Evolutionary conservation across 805 yeast genomes (phyloP).

Genomic region (Yarrowia sp.): DNA sequence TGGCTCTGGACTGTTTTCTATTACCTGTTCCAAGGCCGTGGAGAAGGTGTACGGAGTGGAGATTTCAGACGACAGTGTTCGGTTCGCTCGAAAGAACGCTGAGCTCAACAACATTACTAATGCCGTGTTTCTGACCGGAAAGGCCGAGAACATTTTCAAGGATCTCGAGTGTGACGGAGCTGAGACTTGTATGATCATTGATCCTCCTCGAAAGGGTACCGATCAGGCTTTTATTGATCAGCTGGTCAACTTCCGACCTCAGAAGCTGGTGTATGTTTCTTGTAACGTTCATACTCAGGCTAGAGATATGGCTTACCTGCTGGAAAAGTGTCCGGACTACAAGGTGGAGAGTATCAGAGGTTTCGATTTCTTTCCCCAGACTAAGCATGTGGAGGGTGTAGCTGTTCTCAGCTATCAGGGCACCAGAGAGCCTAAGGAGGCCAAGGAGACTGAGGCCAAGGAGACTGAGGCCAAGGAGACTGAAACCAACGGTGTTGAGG

Average conservation of each 20-base stretch:
- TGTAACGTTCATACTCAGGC: conserved; percentile 99
- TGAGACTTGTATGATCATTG: conserved; percentile 84
- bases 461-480: background rate
- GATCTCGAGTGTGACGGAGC: conserved; percentile 60
- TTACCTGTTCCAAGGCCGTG: conserved; percentile 80
- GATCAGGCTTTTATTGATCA: conserved; percentile 85
- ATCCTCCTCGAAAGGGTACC: conserved; percentile 97
- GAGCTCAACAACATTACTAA: conserved; percentile 68
- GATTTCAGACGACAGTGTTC: conserved; percentile 85
- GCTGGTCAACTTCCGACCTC: conserved; percentile 77
- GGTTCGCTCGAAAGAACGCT: conserved; percentile 83
- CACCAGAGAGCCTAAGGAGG: background rate
- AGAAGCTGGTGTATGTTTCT: conserved; percentile 86
- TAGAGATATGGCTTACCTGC: conserved; percentile 81
- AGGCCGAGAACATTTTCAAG: conserved; percentile 85
- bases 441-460: background rate
- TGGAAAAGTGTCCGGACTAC: conserved; percentile 61
- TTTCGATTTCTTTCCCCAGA: conserved; percentile 94
- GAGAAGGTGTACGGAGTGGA: conserved; percentile 89
- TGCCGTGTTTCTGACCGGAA: conserved; percentile 83
- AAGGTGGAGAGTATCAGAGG: conserved; percentile 82
- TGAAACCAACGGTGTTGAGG: too few relatives aligned
- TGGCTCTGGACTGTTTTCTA: conserved; percentile 91
- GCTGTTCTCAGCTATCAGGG: conserved; percentile 52
- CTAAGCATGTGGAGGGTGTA: conserved; percentile 87